Percentiles rank a stretch among this genome's conserved stretches.
These are phyloP conservation scores for Cardamine occulta DNA, from an alignment of 345 rosid species.

Conservation along the genomic window DNA sequence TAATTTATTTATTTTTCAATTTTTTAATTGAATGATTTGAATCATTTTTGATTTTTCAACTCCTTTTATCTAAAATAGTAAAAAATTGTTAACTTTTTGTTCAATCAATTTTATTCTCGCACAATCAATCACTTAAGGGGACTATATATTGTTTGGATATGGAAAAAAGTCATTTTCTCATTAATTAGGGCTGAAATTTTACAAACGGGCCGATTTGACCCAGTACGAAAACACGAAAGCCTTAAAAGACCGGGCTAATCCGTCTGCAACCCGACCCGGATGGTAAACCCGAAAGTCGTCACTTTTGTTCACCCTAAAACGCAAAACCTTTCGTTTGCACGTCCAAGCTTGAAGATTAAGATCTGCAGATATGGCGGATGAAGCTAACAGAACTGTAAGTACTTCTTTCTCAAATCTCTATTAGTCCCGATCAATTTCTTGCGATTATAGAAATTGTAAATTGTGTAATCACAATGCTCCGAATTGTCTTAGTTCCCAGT, in stretches of 20 bases:
- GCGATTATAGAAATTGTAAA: neutral
- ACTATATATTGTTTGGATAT: too few species aligned
- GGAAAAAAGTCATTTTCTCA: too few species aligned
- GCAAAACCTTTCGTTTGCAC: neutral
- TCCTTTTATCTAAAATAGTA: too few species aligned
- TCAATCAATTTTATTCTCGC: too few species aligned
- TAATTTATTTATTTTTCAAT: too few species aligned
- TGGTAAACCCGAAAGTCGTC: neutral
- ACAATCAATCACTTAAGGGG: too few species aligned
- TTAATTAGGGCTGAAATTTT: too few species aligned
- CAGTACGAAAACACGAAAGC: neutral
- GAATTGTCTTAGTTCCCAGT: neutral
- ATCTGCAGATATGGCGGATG: constrained; percentile 46
- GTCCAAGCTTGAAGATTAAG: constrained; percentile 26
- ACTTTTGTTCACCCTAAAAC: constrained; percentile 26
- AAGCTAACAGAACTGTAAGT: constrained; percentile 41
- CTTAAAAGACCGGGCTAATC: neutral
- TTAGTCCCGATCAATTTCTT: neutral
- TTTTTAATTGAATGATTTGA: too few species aligned
- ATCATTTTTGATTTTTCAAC: too few species aligned
- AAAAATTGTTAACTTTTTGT: too few species aligned
- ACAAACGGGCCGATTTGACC: neutral
- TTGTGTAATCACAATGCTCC: too few species aligned
- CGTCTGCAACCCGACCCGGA: neutral
- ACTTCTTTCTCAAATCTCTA: neutral